These are phyloP conservation scores for Yamadazyma insecticola DNA, from an alignment of 805 yeast genomes.

Conservation along the genomic window DNA sequence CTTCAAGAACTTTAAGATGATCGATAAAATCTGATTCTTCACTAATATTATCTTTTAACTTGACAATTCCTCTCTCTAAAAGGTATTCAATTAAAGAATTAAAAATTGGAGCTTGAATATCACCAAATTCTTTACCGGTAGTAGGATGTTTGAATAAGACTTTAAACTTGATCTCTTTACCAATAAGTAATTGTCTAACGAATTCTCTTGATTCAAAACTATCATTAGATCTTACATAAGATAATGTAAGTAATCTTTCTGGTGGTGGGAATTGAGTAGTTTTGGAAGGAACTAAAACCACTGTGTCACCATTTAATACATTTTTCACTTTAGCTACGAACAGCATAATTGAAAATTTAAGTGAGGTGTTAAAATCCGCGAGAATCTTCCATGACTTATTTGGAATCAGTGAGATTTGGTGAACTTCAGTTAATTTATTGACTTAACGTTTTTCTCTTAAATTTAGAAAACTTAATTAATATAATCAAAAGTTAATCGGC, in stretches of 20 bases:
- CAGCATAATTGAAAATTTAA: slow-evolving; percentile 1
- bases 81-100: slow-evolving; percentile 53
- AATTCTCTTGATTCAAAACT: slow-evolving; percentile 60
- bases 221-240: slow-evolving; percentile 57
- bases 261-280: slow-evolving; percentile 39
- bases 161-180: slow-evolving; percentile 58
- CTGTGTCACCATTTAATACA: slow-evolving; percentile 67
- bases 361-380: too few relatives aligned
- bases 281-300: slow-evolving; percentile 52
- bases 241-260: slow-evolving; percentile 62
- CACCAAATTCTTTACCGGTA: slow-evolving; percentile 66
- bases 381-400: too few relatives aligned
- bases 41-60: slow-evolving; percentile 50
- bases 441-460: too few relatives aligned
- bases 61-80: slow-evolving; percentile 57
- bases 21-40: slow-evolving; percentile 36
- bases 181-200: slow-evolving; percentile 57
- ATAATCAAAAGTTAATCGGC: too few relatives aligned
- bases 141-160: slow-evolving; percentile 49
- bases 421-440: too few relatives aligned
- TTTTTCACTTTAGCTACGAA: slow-evolving; percentile 60
- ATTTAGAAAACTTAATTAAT: too few relatives aligned
- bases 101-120: slow-evolving; percentile 60
- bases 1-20: slow-evolving; percentile 37
- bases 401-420: too few relatives aligned